Evolutionary conservation across 306 rosid species (phyloP).

Genomic region (Vachellia collinsii): DNA sequence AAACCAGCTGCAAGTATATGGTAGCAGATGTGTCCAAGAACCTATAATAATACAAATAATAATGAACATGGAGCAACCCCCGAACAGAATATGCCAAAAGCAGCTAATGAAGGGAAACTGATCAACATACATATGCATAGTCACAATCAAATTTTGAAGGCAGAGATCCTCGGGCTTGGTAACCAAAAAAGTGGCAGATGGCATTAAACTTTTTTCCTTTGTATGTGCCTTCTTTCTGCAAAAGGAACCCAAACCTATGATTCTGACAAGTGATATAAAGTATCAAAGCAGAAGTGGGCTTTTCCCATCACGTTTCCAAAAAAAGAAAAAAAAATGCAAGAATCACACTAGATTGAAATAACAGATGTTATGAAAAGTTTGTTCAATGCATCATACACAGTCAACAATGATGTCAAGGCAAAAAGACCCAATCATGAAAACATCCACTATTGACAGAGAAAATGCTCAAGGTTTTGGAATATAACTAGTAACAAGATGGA

Average conservation of each 20-base stretch:
- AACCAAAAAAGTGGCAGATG: slow-evolving; percentile 98
- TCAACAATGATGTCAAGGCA: slow-evolving; percentile 21
- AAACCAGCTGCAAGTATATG: slow-evolving; percentile 86
- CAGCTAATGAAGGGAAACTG: slow-evolving; percentile 29
- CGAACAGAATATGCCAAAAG: slow-evolving; percentile 6
- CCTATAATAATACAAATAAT: slow-evolving; percentile 41
- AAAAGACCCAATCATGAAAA: not conserved
- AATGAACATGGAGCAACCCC: not conserved
- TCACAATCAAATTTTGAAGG: slow-evolving; percentile 98
- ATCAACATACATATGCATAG: slow-evolving; percentile 82
- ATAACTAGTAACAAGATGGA: slow-evolving; percentile 7
- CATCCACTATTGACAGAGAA: not conserved
- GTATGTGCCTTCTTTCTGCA: slow-evolving; percentile 95
- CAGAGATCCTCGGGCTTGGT: slow-evolving; percentile 99
- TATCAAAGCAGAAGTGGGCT: slow-evolving; percentile 8
- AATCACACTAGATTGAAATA: not conserved
- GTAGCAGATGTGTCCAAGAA: slow-evolving; percentile 81
- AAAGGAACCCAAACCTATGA: slow-evolving; percentile 18
- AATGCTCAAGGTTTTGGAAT: not conserved
- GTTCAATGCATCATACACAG: slow-evolving; percentile 14
- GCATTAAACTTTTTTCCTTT: slow-evolving; percentile 98
- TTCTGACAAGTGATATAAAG: slow-evolving; percentile 13
- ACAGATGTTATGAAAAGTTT: not conserved
- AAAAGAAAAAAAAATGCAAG: slow-evolving; percentile 27
- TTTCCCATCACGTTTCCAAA: slow-evolving; percentile 19